Evolutionary conservation across 1,284 basidiomycete species (phyloP), one percentile per base, ranked within the genome.

Genomic region (Rhodotorula sp.): DNA sequence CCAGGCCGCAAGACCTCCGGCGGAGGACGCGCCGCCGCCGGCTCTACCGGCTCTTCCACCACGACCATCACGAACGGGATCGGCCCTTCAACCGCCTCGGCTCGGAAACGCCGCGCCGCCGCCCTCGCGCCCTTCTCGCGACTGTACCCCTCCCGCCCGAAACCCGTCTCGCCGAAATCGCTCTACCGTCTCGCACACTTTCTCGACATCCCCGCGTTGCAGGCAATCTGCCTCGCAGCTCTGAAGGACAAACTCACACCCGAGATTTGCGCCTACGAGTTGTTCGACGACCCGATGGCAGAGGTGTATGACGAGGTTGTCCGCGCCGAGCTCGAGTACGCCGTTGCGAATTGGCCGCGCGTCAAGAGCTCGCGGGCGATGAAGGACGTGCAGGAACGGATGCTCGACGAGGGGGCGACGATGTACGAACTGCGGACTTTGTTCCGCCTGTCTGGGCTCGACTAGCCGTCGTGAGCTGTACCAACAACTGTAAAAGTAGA

Each of bases 131-230:
- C 54, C 14, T 26, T 20, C 43, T 23, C 20, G 21, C 12, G 31
- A 10, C 65, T 71, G 23, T 5, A 59, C 39, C 62, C 68, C 3
- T 21, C 29, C 34, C 39, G n/a, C 20, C 65, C 60, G 1, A 23
- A 29, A 18, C 64, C 64, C 8, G 52, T 68, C 61, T 73, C 66
- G 0, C 69, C 72, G 5, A 68, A 66, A 26, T 63, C 69, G 5
- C 29, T 73, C 14, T 73, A 68, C 58, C 57, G 58, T 29, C 69
- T 73, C 51, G 61, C 72, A 1, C 69, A 73, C 43, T 70, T 70
- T 59, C 72, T 71, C 31, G 67, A 68, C 46, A 62, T 69, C 20
- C 62, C 56, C 3, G 15, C 56, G 1, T 60, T 67, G 47, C 16
- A 29, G 5, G 3, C 26, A 0, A 52, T 59, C 47, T 54, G 64